These are phyloP conservation scores for Coleophoma crateriformis DNA, from an alignment of 2,329 filamentous ascomycete species.

Conservation along the genomic window DNA sequence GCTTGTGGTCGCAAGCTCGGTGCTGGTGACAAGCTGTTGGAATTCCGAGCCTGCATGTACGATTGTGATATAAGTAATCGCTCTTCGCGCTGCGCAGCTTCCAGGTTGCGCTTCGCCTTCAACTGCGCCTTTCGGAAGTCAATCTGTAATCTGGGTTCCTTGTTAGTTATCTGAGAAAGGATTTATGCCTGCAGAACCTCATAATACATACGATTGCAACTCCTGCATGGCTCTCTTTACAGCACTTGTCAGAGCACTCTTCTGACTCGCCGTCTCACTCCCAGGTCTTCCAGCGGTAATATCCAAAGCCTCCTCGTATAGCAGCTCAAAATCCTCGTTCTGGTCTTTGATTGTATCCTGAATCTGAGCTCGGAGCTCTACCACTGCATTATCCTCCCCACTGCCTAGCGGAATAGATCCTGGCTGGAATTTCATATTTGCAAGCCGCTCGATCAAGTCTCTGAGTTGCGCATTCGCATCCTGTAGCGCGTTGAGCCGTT, in stretches of 20 bases:
- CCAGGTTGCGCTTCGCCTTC: constrained; percentile 68
- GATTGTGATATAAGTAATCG: constrained; percentile 69
- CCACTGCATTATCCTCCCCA: constrained; percentile 43
- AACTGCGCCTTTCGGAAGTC: constrained; percentile 81
- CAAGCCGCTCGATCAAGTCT: constrained; percentile 54
- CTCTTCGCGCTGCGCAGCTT: constrained; percentile 69
- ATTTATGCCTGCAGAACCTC: not conserved
- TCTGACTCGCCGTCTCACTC: constrained; percentile 55
- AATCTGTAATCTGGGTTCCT: constrained; percentile 23
- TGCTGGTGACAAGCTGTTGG: constrained; percentile 26
- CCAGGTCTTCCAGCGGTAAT: constrained; percentile 46
- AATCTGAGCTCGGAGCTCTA: constrained; percentile 78
- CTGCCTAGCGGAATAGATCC: constrained; percentile 47
- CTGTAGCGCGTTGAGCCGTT: constrained; percentile 54
- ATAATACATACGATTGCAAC: constrained; percentile 55
- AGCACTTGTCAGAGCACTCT: constrained; percentile 59
- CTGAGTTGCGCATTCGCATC: constrained; percentile 54
- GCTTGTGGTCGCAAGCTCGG: constrained; percentile 26
- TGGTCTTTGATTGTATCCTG: constrained; percentile 70
- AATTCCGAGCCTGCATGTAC: constrained; percentile 42
- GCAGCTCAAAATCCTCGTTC: constrained; percentile 77
- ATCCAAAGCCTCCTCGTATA: constrained; percentile 74
- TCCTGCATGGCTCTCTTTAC: constrained; percentile 64
- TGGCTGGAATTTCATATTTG: constrained; percentile 51
- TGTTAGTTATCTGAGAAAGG: too few species aligned